phyloP scores from a whole-genome alignment of 768 basidiomycete species.

The Megacollybia marginata region DNA sequence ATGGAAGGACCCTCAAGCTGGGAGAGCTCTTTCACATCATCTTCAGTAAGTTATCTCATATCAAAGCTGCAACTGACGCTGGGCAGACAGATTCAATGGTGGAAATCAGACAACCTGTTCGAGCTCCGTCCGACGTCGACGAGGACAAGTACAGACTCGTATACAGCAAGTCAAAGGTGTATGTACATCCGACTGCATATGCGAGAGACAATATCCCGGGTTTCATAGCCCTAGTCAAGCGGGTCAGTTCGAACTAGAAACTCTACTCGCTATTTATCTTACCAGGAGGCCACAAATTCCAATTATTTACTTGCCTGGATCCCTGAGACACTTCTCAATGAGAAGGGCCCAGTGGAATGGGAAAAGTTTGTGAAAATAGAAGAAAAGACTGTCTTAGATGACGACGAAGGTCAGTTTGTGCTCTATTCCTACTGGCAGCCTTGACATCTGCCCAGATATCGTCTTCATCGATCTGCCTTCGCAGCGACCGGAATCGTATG shows the following conservation, averaged over 20 bases:
- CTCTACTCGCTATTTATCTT: slow-evolving; percentile 4
- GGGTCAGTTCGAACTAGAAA: slow-evolving; percentile 39
- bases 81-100: slow-evolving; percentile 58
- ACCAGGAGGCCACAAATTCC: slow-evolving; percentile 67
- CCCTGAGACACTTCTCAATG: slow-evolving; percentile 76
- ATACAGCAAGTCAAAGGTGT: slow-evolving; percentile 91
- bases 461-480: slow-evolving; percentile 82
- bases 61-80: neutral
- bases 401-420: slow-evolving; percentile 57
- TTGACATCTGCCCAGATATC: slow-evolving; percentile 43
- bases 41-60: slow-evolving; percentile 5
- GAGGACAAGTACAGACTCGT: slow-evolving; percentile 70
- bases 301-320: slow-evolving; percentile 89
- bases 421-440: slow-evolving; percentile 2
- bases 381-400: slow-evolving; percentile 47
- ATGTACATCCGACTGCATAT: slow-evolving; percentile 91
- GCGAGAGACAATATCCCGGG: slow-evolving; percentile 91
- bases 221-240: slow-evolving; percentile 86
- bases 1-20: too few relatives aligned
- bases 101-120: slow-evolving; percentile 49
- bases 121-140: slow-evolving; percentile 18
- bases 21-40: slow-evolving; percentile 34
- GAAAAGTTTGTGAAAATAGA: slow-evolving; percentile 87
- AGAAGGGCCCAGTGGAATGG: slow-evolving; percentile 79
- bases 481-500: slow-evolving; percentile 83